Evolutionary conservation across 164 flowering plant genomes (phyloP).

Genomic region (Dillenia turbinata): DNA sequence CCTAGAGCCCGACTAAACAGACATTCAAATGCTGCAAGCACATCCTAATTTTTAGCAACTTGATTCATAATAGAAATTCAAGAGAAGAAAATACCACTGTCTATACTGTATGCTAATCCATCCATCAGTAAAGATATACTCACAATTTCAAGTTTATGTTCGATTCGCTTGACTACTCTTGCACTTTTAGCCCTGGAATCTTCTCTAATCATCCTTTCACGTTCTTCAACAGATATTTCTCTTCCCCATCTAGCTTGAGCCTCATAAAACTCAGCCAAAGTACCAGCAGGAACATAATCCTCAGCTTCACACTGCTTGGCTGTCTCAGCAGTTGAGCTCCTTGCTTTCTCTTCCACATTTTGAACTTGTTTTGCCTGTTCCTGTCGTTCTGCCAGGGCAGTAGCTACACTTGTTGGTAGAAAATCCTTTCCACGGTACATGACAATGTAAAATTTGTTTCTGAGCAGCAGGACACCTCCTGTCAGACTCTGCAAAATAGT

Average conservation of each 20-base stretch:
- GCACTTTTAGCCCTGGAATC: conserved; percentile 56
- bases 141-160: conserved; percentile 72
- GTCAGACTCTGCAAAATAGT: conserved; percentile 61
- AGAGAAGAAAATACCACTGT: too few relatives aligned
- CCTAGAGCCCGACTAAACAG: too few relatives aligned
- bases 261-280: conserved; percentile 90
- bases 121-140: conserved; percentile 26
- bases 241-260: conserved; percentile 97
- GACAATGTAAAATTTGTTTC: conserved; percentile 92
- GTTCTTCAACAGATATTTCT: conserved; percentile 67
- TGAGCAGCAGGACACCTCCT: conserved; percentile 80
- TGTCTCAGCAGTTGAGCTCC: conserved; percentile 28
- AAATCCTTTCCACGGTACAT: conserved; percentile 96
- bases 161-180: conserved; percentile 59
- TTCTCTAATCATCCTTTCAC: conserved; percentile 70
- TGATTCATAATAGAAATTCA: too few relatives aligned
- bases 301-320: conserved; percentile 22
- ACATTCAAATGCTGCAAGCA: too few relatives aligned
- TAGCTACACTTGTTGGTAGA: conserved; percentile 80
- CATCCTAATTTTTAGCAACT: too few relatives aligned
- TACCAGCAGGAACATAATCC: conserved; percentile 68
- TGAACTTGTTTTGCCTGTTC: conserved; percentile 59
- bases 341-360: conserved; percentile 41
- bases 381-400: conserved; percentile 77
- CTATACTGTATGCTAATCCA: background rate